Base-by-base conservation (phyloP, 768 basidiomycete species). In the Calocybe indica region DNA sequence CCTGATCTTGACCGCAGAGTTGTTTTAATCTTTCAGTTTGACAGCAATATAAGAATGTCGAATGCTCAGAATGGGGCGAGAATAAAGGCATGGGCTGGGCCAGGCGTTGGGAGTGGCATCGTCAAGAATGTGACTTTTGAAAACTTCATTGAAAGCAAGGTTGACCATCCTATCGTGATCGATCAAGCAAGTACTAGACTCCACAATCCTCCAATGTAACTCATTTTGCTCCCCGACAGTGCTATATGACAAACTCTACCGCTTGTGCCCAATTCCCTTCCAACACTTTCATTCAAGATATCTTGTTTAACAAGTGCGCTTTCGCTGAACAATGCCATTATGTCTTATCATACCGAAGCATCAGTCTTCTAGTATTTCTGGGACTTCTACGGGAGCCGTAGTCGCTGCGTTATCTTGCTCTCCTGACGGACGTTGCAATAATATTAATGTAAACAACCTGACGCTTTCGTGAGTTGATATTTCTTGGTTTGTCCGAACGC, bases 1-100 rank as follows among this genome's bases (percentile, higher is more conserved):
- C 44, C 28, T 8, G 7, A 44, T 8, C 7, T 11, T 32, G 13
- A 41, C 3, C 15, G 12, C 22, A 4, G 22, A 22, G 22, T 22
- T 22, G 22, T 22, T 22, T 45, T 9, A 29, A 37, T 37, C 11
- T 22, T 13, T 37, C 45, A n/a, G 3, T 43, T 29, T 13, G 36
- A 2, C 53, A 79, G 74, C 37, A 78, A 82, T 55, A 69, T 84
- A 51, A 69, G 63, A 30, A 82, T 83, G 79, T 64, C 72, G 8
- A 80, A 82, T 47, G 78, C 79, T 7, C 68, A 80, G 55, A 84
- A 84, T 52, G 83, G 82, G 1, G 82, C 81, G 1, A 70, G 83
- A 32, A 84, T 84, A 62, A 85, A 85, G 59, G 77, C 80, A 1
- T 85, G 75, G 68, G 82, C 80, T 5, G 83, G 82, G 5, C 67